Evolutionary conservation across 2,329 filamentous ascomycete species (phyloP).

Genomic region (Cytospora piceae): DNA sequence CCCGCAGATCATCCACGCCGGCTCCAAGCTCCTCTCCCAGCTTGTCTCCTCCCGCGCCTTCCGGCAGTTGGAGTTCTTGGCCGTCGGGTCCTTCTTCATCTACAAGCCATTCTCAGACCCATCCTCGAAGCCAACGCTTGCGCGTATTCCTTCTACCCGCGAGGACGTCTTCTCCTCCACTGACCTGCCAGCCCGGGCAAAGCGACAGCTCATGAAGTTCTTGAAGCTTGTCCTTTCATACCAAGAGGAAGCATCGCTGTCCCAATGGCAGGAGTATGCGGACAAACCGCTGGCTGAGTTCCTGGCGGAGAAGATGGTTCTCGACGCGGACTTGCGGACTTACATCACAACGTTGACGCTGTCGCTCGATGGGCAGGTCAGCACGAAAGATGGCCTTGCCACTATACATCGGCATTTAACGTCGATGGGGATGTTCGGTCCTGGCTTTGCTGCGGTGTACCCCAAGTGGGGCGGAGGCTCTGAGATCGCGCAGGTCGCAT

Average conservation of each 20-base stretch:
- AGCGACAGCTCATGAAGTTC: slow-evolving; percentile 90
- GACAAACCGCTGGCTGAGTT: slow-evolving; percentile 61
- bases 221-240: slow-evolving; percentile 83
- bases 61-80: slow-evolving; percentile 88
- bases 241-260: slow-evolving; percentile 54
- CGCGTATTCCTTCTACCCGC: slow-evolving; percentile 81
- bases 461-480: slow-evolving; percentile 91
- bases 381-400: slow-evolving; percentile 68
- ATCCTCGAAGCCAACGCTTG: slow-evolving; percentile 48
- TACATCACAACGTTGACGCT: slow-evolving; percentile 71
- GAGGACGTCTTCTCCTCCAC: slow-evolving; percentile 89
- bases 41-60: slow-evolving; percentile 90
- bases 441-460: slow-evolving; percentile 86
- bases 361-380: slow-evolving; percentile 65
- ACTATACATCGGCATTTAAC: slow-evolving; percentile 78
- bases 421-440: slow-evolving; percentile 85
- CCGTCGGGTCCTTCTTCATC: slow-evolving; percentile 91
- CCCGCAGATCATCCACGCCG: slow-evolving; percentile 84
- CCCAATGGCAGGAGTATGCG: slow-evolving; percentile 62
- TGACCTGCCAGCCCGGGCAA: slow-evolving; percentile 76
- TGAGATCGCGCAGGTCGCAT: slow-evolving; percentile 89
- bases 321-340: slow-evolving; percentile 69
- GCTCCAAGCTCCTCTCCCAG: slow-evolving; percentile 74
- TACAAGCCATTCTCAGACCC: slow-evolving; percentile 49
- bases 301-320: slow-evolving; percentile 64